phyloP scores from a whole-genome alignment of 1,284 basidiomycete genomes.

The Somion occarium region DNA sequence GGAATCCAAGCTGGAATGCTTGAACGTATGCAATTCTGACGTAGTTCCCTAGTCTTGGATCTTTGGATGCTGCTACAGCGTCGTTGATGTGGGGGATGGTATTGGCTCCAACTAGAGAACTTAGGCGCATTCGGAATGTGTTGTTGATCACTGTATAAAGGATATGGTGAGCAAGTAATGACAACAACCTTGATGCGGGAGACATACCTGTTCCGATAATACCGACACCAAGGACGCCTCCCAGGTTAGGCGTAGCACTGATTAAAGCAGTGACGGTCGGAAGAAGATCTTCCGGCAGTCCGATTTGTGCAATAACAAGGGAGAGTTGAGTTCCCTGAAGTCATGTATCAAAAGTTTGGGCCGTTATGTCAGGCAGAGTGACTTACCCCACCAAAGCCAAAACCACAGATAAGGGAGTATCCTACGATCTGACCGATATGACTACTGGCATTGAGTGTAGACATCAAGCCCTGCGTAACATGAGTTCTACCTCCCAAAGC shows the following conservation, averaged over 20 bases:
- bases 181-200: background rate
- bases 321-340: slow-evolving; percentile 25
- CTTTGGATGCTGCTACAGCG: slow-evolving; percentile 13
- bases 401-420: slow-evolving; percentile 26
- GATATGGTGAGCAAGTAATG: background rate
- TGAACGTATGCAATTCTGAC: slow-evolving; percentile 13
- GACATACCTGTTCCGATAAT: slow-evolving; percentile 27
- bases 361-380: background rate
- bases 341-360: background rate
- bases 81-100: slow-evolving; percentile 14
- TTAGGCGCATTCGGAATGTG: slow-evolving; percentile 11
- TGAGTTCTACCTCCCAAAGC: background rate
- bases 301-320: slow-evolving; percentile 28
- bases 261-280: slow-evolving; percentile 30
- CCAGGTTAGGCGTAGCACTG: slow-evolving; percentile 25
- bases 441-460: slow-evolving; percentile 25
- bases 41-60: slow-evolving; percentile 8
- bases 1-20: slow-evolving; percentile 16
- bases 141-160: slow-evolving; percentile 15
- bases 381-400: slow-evolving; percentile 26
- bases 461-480: slow-evolving; percentile 25
- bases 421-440: slow-evolving; percentile 26
- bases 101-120: slow-evolving; percentile 1
- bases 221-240: slow-evolving; percentile 29
- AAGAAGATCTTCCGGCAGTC: slow-evolving; percentile 24